Base-by-base conservation (phyloP, 106 monocot genomes). In the Vanilla planifolia region DNA sequence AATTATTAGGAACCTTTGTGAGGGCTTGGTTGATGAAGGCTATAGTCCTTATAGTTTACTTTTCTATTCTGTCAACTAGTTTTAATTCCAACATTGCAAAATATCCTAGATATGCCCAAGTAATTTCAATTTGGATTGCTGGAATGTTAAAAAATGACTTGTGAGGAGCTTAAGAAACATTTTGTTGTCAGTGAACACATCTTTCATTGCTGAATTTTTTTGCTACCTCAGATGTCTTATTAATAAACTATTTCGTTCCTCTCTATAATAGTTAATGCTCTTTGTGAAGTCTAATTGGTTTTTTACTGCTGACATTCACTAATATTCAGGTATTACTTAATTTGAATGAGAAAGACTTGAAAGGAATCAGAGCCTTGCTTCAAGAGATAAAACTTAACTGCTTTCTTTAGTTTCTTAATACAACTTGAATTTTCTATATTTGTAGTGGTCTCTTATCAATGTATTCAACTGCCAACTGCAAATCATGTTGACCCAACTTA, bases 321-420 rank as follows among this genome's bases (percentile, higher is more conserved):
- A 33, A 20, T 57, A 57, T 35, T n/a, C 79, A 96, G 95, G 83
- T 90, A 45, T 96, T 90, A 63, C 51, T 98, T 32, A 81, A 98
- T 57, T 70, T 91, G 72, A 74, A 69, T 55, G 96, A 91, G 28
- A 98, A 91, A 55, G 91, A 88, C 62, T 62, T 87, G 67, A 98
- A 75, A 72, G 71, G 79, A 46, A 79, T 91, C 13, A 69, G 87
- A 44, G 72, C 72, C 74, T 65, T 98, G 29, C 85, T 85, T 74
- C 79, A 40, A 62, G 96, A 98, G 95, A 90, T 96, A 84, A 69
- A 4, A 16, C n/a, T 29, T n/a, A n/a, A n/a, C n/a, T n/a, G n/a
- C n/a, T n/a, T n/a, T n/a, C n/a, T n/a, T n/a, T n/a, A n/a, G n/a
- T n/a, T n/a, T n/a, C n/a, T n/a, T n/a, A n/a, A n/a, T n/a, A n/a